Conservation (phyloP, 805 yeast species). For the Kazachstania taianensis region DNA sequence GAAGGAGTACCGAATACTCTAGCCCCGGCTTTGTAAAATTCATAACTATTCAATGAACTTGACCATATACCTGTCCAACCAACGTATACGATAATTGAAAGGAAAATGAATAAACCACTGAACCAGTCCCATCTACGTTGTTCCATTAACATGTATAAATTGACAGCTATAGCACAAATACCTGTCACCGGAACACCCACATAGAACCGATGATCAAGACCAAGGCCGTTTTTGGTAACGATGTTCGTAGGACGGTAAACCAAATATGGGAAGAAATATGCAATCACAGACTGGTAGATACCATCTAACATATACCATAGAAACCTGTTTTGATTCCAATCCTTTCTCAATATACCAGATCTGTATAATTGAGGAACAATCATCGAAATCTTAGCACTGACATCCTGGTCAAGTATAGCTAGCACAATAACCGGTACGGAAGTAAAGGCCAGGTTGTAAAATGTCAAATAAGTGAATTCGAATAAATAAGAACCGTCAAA, state of each 20-base stretch:
- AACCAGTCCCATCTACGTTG: slow-evolving; percentile 81
- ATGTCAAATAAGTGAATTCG: slow-evolving; percentile 72
- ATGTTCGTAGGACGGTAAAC: slow-evolving; percentile 35
- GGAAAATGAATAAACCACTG: slow-evolving; percentile 41
- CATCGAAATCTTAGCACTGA: slow-evolving; percentile 54
- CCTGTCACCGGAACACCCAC: slow-evolving; percentile 61
- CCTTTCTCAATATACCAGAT: slow-evolving; percentile 62
- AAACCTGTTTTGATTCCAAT: slow-evolving; percentile 62
- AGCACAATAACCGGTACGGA: slow-evolving; percentile 70
- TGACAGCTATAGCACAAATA: slow-evolving; percentile 59
- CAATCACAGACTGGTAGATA: slow-evolving; percentile 61
- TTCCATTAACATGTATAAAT: slow-evolving; percentile 52
- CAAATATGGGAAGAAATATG: slow-evolving; percentile 67
- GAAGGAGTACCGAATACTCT: slow-evolving; percentile 49
- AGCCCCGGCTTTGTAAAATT: slow-evolving; percentile 61
- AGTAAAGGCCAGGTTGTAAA: slow-evolving; percentile 75
- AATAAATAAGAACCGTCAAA: slow-evolving; percentile 75
- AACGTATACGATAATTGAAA: slow-evolving; percentile 52
- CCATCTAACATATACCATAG: slow-evolving; percentile 72
- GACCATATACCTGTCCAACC: slow-evolving; percentile 84
- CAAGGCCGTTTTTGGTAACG: slow-evolving; percentile 44
- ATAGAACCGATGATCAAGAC: slow-evolving; percentile 62
- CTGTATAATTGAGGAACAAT: slow-evolving; percentile 67
- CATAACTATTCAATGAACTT: slow-evolving; percentile 41
- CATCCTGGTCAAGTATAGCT: slow-evolving; percentile 78